These are phyloP conservation scores for Vaccinium darrowii DNA, from an alignment of 148 eudicot genomes.

Conservation along the genomic window DNA sequence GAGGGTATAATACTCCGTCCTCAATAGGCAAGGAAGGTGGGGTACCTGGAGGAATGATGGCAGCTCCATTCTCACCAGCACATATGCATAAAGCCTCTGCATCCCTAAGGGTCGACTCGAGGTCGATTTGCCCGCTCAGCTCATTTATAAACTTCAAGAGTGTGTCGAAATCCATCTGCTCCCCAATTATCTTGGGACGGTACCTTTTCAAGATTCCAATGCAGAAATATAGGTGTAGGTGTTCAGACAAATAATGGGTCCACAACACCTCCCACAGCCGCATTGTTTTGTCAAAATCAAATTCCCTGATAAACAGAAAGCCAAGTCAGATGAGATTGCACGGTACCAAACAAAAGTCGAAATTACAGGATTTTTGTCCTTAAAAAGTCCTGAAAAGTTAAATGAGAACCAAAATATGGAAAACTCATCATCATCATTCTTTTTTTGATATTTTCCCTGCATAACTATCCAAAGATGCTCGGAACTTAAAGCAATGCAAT, in stretches of 20 bases:
- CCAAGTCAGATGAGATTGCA: not conserved
- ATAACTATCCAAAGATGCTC: too few species aligned
- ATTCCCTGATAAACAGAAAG: slow-evolving; percentile 59
- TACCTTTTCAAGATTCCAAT: slow-evolving; percentile 71
- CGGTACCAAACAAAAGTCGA: not conserved
- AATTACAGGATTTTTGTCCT: not conserved
- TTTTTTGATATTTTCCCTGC: too few species aligned
- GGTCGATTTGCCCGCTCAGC: slow-evolving; percentile 77
- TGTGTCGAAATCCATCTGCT: slow-evolving; percentile 95
- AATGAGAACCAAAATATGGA: not conserved
- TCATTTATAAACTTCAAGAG: slow-evolving; percentile 86
- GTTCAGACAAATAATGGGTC: slow-evolving; percentile 84
- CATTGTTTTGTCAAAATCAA: slow-evolving; percentile 67
- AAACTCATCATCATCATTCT: not conserved
- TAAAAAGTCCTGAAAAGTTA: not conserved
- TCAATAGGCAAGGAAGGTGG: slow-evolving; percentile 76
- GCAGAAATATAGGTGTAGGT: slow-evolving; percentile 79
- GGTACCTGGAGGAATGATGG: slow-evolving; percentile 94
- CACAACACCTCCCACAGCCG: slow-evolving; percentile 89
- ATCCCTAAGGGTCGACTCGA: slow-evolving; percentile 60
- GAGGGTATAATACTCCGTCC: slow-evolving; percentile 49
- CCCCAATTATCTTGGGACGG: slow-evolving; percentile 77
- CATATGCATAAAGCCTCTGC: slow-evolving; percentile 91
- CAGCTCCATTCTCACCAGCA: slow-evolving; percentile 93
- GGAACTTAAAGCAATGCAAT: too few species aligned